phyloP scores from a whole-genome alignment of 192 early-diverging fungal species.

The Coemansia javaensis region DNA sequence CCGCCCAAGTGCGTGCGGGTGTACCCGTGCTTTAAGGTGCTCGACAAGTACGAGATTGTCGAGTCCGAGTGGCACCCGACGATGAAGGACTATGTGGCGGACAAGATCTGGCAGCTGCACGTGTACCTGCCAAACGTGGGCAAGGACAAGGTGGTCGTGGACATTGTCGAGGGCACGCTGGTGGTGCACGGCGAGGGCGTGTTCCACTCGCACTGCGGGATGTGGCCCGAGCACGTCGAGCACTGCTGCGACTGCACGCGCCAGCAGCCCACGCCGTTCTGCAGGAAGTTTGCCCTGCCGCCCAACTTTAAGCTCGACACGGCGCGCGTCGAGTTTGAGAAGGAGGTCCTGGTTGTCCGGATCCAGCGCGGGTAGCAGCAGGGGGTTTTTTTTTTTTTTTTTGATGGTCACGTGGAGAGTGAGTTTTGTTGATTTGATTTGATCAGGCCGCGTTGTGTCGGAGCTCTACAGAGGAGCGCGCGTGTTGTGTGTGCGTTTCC shows the following conservation, averaged over 20 bases:
- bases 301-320: constrained; percentile 36
- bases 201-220: constrained; percentile 50
- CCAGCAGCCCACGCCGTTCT: constrained; percentile 38
- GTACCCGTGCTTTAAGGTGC: constrained; percentile 48
- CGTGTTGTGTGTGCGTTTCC: no score
- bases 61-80: constrained; percentile 41
- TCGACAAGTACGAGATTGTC: constrained; percentile 29
- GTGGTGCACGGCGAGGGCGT: constrained; percentile 46
- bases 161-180: constrained; percentile 26
- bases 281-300: constrained; percentile 38
- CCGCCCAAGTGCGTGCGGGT: constrained; percentile 28
- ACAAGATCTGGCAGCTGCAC: constrained; percentile 51
- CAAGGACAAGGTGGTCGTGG: constrained; percentile 50
- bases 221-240: constrained; percentile 49
- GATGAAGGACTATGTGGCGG: constrained; percentile 48
- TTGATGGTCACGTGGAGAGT: background rate
- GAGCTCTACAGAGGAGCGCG: background rate
- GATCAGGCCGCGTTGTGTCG: background rate
- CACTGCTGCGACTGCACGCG: constrained; percentile 50
- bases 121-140: constrained; percentile 40
- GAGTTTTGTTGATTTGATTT: background rate
- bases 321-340: constrained; percentile 45
- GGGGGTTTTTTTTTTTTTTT: background rate
- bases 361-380: constrained; percentile 22
- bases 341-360: constrained; percentile 47